Conservation (phyloP, 108 stramenopile genomes). For the Aurantiochytrium sp. region DNA sequence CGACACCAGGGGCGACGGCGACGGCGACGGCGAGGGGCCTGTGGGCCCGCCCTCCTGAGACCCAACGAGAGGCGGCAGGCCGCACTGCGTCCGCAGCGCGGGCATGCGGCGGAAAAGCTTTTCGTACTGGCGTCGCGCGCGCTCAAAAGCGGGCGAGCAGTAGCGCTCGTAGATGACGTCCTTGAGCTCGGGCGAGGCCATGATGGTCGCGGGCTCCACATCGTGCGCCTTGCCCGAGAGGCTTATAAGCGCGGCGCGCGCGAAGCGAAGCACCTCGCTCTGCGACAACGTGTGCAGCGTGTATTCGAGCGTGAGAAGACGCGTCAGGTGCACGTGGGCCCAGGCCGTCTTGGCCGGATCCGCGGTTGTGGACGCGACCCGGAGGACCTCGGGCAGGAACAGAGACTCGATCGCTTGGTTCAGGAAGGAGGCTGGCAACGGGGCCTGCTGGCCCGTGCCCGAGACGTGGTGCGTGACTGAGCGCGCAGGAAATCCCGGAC, state of each 20-base stretch:
- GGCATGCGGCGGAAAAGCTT: neutral
- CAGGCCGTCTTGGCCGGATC: neutral
- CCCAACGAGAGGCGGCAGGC: neutral
- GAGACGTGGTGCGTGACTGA: neutral
- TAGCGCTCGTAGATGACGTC: slow-evolving; percentile 5
- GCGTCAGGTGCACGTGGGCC: neutral
- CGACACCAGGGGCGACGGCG: neutral
- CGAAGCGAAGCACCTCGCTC: neutral
- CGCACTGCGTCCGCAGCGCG: slow-evolving; percentile 6
- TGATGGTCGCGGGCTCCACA: neutral
- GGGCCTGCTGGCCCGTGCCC: neutral
- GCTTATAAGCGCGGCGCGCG: neutral
- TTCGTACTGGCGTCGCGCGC: slow-evolving; percentile 11
- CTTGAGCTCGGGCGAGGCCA: slow-evolving; percentile 24
- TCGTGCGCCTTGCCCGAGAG: neutral
- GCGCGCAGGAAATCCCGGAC: neutral
- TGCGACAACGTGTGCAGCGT: neutral
- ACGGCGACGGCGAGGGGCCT: neutral
- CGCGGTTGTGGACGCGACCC: neutral
- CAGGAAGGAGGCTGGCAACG: neutral
- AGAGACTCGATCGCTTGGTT: neutral
- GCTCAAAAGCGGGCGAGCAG: neutral
- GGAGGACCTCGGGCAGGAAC: neutral
- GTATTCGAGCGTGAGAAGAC: neutral
- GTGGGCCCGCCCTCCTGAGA: neutral